phyloP scores from a whole-genome alignment of 2,329 filamentous ascomycete species.

The Aphanocladium album region DNA sequence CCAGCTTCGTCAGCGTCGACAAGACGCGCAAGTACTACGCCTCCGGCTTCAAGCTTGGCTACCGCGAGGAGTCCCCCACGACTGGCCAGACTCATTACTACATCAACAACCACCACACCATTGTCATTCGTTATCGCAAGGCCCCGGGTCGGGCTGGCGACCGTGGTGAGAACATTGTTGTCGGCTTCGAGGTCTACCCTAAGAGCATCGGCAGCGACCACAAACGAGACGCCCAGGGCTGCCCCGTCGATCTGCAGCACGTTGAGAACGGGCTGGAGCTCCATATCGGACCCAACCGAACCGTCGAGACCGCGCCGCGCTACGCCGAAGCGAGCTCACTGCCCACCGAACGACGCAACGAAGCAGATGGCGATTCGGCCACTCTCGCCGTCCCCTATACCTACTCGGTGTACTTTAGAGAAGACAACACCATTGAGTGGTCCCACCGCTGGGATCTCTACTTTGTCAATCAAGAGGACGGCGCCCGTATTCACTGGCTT shows the following conservation, averaged over 20 bases:
- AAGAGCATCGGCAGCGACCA: slow-evolving; percentile 67
- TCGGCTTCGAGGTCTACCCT: slow-evolving; percentile 85
- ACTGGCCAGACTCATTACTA: slow-evolving; percentile 62
- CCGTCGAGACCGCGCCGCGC: slow-evolving; percentile 39
- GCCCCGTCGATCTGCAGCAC: slow-evolving; percentile 61
- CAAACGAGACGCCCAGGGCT: slow-evolving; percentile 58
- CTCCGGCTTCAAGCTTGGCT: slow-evolving; percentile 83
- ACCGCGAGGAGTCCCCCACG: slow-evolving; percentile 58
- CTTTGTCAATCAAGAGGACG: slow-evolving; percentile 82
- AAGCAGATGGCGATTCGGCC: slow-evolving; percentile 57
- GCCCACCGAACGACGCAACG: slow-evolving; percentile 50
- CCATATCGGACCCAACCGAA: slow-evolving; percentile 58
- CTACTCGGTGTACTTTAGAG: slow-evolving; percentile 85
- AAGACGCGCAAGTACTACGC: slow-evolving; percentile 84
- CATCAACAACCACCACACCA: slow-evolving; percentile 83
- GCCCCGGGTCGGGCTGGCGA: slow-evolving; percentile 65
- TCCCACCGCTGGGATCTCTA: slow-evolving; percentile 81
- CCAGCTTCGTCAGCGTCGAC: slow-evolving; percentile 81
- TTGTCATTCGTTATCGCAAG: slow-evolving; percentile 72
- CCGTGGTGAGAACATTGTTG: slow-evolving; percentile 70
- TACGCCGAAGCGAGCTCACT: slow-evolving; percentile 49
- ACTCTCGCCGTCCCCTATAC: slow-evolving; percentile 74
- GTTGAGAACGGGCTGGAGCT: slow-evolving; percentile 64
- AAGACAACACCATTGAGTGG: slow-evolving; percentile 79
- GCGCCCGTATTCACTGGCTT: slow-evolving; percentile 78